Evolutionary conservation across 129 eudicot genomes (phyloP), one percentile per base, ranked within the genome.

Genomic region (Flaveria robusta): DNA sequence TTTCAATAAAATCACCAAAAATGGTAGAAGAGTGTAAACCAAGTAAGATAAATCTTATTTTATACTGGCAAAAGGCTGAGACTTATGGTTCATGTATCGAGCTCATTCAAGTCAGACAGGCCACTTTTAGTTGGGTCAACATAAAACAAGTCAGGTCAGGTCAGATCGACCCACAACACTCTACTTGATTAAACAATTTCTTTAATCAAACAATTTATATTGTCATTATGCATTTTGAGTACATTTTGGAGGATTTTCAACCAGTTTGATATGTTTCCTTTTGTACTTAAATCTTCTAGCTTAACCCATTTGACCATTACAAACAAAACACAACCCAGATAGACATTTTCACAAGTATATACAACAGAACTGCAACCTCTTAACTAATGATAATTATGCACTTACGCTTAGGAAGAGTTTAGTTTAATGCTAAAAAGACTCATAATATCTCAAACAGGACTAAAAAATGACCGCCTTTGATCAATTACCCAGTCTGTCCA

Each of bases 391-490:
- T 43, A 12, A 43, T 34, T 34, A 34, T 34, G 39, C 13, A 43
- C 2, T 24, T 47, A 47, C 13, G n/a, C 52, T 14, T 14, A 47
- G 52, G 13, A 47, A 47, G 52, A 14, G 52, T 47, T 14, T 47
- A 47, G 6, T 3, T 14, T 14, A 47, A 14, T 47, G 18, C 52
- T 47, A 47, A 47, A 11, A 47, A 1, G n/a, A 11, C 18, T 47
- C 14, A 47, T 47, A 14, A 47, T 90, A 88, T 74, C 85, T 90
- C 54, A 90, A 82, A 65, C 91, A 96, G 66, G 82, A 87, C 66
- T 93, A 96, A 80, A 80, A 93, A 77, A 0, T 92, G 56, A 50
- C 56, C 96, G 6, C 93, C 88, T 91, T 87, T 88, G 59, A 84
- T 13, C 52, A 2, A 46, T 46, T 46, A 13, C 16, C 3, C 2